These are phyloP conservation scores for Abrus pulchellus DNA, from an alignment of 306 rosid genomes.

Conservation along the genomic window DNA sequence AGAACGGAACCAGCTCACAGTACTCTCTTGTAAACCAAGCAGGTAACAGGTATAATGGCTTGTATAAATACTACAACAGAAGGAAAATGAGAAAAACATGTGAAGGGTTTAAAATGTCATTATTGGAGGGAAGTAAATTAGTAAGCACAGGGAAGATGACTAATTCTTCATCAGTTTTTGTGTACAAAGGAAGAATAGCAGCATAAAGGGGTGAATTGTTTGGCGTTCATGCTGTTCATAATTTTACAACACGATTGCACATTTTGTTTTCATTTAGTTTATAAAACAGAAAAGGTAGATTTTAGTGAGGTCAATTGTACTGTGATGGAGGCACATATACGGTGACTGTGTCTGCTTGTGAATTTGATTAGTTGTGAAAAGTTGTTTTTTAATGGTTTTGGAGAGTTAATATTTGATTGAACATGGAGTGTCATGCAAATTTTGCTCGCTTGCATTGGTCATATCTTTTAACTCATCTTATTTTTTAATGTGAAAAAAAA, in stretches of 20 bases:
- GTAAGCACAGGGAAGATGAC: constrained; percentile 17
- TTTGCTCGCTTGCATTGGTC: too few species aligned
- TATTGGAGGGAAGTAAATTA: neutral
- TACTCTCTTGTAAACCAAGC: constrained; percentile 32
- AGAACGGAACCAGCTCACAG: constrained; percentile 43
- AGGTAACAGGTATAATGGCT: neutral
- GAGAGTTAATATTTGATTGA: too few species aligned
- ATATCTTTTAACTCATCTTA: too few species aligned
- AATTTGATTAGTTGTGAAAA: too few species aligned
- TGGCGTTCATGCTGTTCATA: neutral
- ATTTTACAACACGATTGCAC: neutral
- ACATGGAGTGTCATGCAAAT: too few species aligned
- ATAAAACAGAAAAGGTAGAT: neutral
- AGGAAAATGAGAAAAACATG: constrained; percentile 39
- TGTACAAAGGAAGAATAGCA: neutral
- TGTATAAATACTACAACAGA: constrained; percentile 58
- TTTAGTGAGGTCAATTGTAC: neutral
- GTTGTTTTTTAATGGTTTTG: too few species aligned
- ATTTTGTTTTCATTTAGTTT: neutral
- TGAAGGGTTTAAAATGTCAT: neutral
- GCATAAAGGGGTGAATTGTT: neutral
- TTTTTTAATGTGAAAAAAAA: too few species aligned
- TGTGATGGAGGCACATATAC: too few species aligned
- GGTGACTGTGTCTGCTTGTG: too few species aligned
- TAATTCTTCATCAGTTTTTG: neutral